These are phyloP conservation scores for Fusarium subtropicale DNA, from an alignment of 2,329 filamentous ascomycete genomes.

Conservation along the genomic window DNA sequence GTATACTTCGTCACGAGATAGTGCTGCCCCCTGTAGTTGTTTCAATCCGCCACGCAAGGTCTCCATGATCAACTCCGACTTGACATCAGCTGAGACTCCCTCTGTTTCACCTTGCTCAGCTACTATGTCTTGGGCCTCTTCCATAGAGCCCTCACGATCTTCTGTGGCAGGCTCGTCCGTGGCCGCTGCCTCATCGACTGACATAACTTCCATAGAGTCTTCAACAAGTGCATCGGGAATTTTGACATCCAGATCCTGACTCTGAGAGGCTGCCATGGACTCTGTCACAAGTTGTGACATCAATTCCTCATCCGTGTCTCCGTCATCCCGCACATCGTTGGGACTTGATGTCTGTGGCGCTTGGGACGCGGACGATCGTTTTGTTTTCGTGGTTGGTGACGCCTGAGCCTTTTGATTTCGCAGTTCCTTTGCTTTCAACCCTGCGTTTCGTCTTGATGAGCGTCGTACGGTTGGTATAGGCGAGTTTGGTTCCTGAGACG, in stretches of 20 bases:
- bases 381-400: slow-evolving; percentile 24
- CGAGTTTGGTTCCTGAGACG: slow-evolving; percentile 34
- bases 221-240: slow-evolving; percentile 19
- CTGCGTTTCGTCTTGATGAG: slow-evolving; percentile 43
- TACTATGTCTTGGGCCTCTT: slow-evolving; percentile 9
- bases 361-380: slow-evolving; percentile 9
- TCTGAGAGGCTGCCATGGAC: slow-evolving; percentile 54
- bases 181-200: slow-evolving; percentile 8
- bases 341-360: slow-evolving; percentile 1
- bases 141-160: not conserved
- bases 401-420: slow-evolving; percentile 22
- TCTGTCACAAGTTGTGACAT: slow-evolving; percentile 57
- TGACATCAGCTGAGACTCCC: slow-evolving; percentile 19
- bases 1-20: slow-evolving; percentile 74
- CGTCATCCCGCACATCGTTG: slow-evolving; percentile 39
- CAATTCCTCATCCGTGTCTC: slow-evolving; percentile 57
- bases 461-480: slow-evolving; percentile 38
- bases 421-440: slow-evolving; percentile 29
- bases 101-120: slow-evolving; percentile 4
- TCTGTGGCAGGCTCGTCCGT: not conserved
- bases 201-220: slow-evolving; percentile 42
- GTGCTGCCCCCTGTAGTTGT: slow-evolving; percentile 67
- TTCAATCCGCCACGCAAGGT: slow-evolving; percentile 59
- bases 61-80: slow-evolving; percentile 47
- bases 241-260: slow-evolving; percentile 43